A percentile compares a stretch with the other conserved stretches of the same genome.
Evolutionary conservation across 257 asterid genomes (phyloP).

Genomic region (Fraxinus excelsior): DNA sequence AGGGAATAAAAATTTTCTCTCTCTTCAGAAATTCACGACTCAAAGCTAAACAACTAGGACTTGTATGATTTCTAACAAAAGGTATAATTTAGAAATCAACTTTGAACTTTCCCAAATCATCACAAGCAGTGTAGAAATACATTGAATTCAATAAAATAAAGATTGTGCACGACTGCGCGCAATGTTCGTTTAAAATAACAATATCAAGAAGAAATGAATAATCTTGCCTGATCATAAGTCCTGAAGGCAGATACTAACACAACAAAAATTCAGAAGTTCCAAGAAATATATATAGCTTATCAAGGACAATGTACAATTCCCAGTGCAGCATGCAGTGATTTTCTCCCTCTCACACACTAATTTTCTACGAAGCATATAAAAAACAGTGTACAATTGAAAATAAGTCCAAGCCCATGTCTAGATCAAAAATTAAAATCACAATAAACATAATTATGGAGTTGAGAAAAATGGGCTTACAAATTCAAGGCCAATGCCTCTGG

Average conservation of each 20-base stretch:
- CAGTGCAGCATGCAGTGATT: not conserved
- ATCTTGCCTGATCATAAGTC: not conserved
- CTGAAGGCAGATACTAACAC: not conserved
- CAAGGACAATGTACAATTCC: not conserved
- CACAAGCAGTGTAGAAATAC: not conserved
- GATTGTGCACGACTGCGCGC: too few species aligned
- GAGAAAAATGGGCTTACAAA: conserved; percentile 51
- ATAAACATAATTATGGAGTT: not conserved
- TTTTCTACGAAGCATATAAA: not conserved
- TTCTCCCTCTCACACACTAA: not conserved
- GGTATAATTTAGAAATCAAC: not conserved
- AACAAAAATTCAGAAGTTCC: not conserved
- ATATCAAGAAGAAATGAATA: not conserved
- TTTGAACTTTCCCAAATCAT: not conserved
- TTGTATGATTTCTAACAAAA: too few species aligned
- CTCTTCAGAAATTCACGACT: not conserved
- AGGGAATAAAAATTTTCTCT: not conserved
- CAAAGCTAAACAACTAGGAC: too few species aligned
- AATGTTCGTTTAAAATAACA: too few species aligned
- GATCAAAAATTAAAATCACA: not conserved
- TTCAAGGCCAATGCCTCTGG: conserved; percentile 97
- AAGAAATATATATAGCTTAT: too few species aligned
- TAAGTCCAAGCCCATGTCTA: not conserved
- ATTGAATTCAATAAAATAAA: not conserved
- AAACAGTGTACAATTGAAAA: not conserved